phyloP scores from a whole-genome alignment of 129 eudicot genomes.

The Flaveria bidentis region DNA sequence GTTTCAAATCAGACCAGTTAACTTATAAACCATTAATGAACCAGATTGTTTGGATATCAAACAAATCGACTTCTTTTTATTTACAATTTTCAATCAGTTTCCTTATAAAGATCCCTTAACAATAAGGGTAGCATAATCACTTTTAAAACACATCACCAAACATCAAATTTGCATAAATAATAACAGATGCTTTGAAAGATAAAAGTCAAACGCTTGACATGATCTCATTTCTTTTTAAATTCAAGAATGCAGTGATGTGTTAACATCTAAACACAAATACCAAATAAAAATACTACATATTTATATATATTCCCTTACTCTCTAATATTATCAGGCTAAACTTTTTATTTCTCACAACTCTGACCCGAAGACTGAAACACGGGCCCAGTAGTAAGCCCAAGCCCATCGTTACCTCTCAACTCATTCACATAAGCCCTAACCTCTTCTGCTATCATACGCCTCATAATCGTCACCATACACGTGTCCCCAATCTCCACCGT shows the following conservation, averaged over 20 bases:
- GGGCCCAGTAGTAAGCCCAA: conserved; percentile 7
- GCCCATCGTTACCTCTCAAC: conserved; percentile 36
- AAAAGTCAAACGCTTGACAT: too few relatives aligned
- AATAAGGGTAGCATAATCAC: too few relatives aligned
- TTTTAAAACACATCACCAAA: too few relatives aligned
- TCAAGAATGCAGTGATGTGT: neutral
- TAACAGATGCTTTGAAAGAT: neutral
- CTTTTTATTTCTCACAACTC: neutral
- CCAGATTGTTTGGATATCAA: too few relatives aligned
- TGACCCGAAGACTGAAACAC: neutral
- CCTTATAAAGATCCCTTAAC: too few relatives aligned
- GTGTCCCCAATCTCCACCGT: conserved; percentile 47
- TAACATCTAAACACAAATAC: too few relatives aligned
- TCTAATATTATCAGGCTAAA: neutral
- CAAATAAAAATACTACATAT: neutral
- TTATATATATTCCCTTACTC: neutral
- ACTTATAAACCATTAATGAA: too few relatives aligned
- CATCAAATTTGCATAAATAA: neutral
- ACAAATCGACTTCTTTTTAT: too few relatives aligned
- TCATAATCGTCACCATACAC: conserved; percentile 52
- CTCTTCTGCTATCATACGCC: conserved; percentile 73
- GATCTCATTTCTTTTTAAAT: neutral
- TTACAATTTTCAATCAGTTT: too few relatives aligned
- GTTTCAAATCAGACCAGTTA: too few relatives aligned
- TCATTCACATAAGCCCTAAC: conserved; percentile 56